Evolutionary conservation across 179 eudicot species (phyloP).

Genomic region (Sideroxylon spinosum): DNA sequence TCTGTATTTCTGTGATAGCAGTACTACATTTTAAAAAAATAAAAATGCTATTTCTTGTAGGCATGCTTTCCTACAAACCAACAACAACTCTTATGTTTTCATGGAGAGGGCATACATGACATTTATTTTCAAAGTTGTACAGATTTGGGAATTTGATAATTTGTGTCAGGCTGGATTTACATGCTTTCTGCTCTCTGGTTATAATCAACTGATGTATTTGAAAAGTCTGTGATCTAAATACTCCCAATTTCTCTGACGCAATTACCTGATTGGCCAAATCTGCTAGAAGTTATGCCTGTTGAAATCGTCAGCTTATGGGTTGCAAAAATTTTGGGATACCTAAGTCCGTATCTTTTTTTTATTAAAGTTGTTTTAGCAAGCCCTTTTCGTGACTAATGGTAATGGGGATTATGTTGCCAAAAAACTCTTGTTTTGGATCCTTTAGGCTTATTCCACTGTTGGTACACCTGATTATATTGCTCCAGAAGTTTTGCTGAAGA

Average conservation of each 20-base stretch:
- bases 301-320: constrained; percentile 2
- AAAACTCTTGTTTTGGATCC: constrained; percentile 19
- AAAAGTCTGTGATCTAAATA: neutral
- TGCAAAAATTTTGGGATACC: neutral
- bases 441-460: constrained; percentile 87
- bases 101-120: neutral
- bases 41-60: neutral
- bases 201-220: neutral
- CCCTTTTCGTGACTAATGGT: constrained; percentile 5
- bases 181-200: neutral
- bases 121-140: neutral
- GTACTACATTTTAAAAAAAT: neutral
- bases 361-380: constrained; percentile 2
- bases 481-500: constrained; percentile 83
- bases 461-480: constrained; percentile 95
- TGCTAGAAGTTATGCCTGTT: neutral
- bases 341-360: neutral
- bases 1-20: neutral
- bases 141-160: neutral
- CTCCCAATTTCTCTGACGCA: neutral
- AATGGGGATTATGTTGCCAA: neutral
- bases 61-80: neutral
- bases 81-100: neutral
- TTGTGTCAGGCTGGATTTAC: constrained; percentile 2
- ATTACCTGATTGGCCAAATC: neutral